These are phyloP conservation scores for Dendrothele bispora DNA, from an alignment of 768 basidiomycete species.

Conservation along the genomic window DNA sequence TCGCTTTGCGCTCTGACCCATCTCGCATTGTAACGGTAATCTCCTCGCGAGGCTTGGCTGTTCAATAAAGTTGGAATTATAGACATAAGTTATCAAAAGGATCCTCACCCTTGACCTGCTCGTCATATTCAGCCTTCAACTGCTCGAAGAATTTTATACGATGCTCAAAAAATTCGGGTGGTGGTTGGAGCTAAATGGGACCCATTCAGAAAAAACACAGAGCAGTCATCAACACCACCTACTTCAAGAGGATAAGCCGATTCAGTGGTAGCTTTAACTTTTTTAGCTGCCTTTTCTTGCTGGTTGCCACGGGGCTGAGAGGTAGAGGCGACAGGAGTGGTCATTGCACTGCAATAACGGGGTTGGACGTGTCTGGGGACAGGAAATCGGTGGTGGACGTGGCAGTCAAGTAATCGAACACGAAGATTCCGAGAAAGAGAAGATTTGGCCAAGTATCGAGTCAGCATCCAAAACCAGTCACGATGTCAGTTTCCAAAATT, in stretches of 20 bases:
- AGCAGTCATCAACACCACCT: slow-evolving; percentile 14
- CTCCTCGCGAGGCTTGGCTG: slow-evolving; percentile 79
- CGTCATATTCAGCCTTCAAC: slow-evolving; percentile 82
- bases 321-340: slow-evolving; percentile 6
- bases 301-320: slow-evolving; percentile 2
- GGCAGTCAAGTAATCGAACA: slow-evolving; percentile 1
- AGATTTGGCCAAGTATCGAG: slow-evolving; percentile 4
- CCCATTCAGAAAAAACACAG: slow-evolving; percentile 10
- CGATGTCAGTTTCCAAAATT: not conserved
- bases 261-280: not conserved
- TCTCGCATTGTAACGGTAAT: slow-evolving; percentile 86
- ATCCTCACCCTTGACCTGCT: slow-evolving; percentile 67
- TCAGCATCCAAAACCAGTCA: slow-evolving; percentile 4
- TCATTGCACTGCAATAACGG: slow-evolving; percentile 4
- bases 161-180: slow-evolving; percentile 84
- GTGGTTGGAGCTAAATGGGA: slow-evolving; percentile 66
- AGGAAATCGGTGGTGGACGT: too few species aligned
- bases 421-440: not conserved
- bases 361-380: too few species aligned
- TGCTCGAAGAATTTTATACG: slow-evolving; percentile 89
- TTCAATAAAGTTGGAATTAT: slow-evolving; percentile 6
- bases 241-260: slow-evolving; percentile 69
- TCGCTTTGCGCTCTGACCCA: slow-evolving; percentile 81
- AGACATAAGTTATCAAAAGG: slow-evolving; percentile 3
- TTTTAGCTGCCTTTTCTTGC: slow-evolving; percentile 6